A percentile compares a stretch with the other conserved stretches of the same genome.
Conservation (phyloP, 495 filamentous ascomycete species). For the Aspergillus ostianus region DNA sequence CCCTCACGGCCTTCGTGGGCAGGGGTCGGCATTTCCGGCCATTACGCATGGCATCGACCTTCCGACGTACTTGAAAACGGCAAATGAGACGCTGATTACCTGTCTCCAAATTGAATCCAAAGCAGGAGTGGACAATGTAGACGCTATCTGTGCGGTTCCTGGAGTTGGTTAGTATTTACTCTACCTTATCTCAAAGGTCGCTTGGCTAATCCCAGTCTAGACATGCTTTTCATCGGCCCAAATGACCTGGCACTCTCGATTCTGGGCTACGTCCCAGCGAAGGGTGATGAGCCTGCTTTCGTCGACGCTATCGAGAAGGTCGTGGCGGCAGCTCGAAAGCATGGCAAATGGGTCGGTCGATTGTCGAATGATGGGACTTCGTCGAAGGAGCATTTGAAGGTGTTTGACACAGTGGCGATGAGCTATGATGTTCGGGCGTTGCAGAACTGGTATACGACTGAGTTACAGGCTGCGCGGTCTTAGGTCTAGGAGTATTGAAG, state of each 20-base stretch:
- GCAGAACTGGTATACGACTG: conserved; percentile 37
- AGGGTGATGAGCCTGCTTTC: conserved; percentile 32
- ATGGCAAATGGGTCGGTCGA: conserved; percentile 35
- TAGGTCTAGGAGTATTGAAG: conserved; percentile 7
- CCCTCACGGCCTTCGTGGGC: conserved; percentile 27
- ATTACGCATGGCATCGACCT: conserved; percentile 23
- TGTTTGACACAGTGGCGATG: conserved; percentile 37
- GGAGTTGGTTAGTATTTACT: conserved; percentile 19
- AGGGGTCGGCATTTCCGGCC: conserved; percentile 30
- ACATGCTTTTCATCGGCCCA: conserved; percentile 68
- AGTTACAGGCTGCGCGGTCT: conserved; percentile 31
- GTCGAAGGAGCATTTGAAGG: conserved; percentile 24
- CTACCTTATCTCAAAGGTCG: too few species aligned
- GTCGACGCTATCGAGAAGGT: conserved; percentile 31
- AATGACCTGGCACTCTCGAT: conserved; percentile 37
- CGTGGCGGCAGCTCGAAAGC: conserved; percentile 27
- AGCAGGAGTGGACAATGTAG: conserved; percentile 59
- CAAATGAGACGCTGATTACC: conserved; percentile 75
- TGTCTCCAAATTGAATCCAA: conserved; percentile 83
- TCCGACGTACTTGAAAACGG: conserved; percentile 63
- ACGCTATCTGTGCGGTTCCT: conserved; percentile 21
- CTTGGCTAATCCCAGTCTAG: conserved; percentile 12
- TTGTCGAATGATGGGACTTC: conserved; percentile 31
- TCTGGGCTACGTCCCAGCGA: conserved; percentile 28
- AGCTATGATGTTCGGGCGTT: conserved; percentile 36